Base-by-base conservation (phyloP, 176 grass and related monocot genomes). In the Tillandsia fasciculata region DNA sequence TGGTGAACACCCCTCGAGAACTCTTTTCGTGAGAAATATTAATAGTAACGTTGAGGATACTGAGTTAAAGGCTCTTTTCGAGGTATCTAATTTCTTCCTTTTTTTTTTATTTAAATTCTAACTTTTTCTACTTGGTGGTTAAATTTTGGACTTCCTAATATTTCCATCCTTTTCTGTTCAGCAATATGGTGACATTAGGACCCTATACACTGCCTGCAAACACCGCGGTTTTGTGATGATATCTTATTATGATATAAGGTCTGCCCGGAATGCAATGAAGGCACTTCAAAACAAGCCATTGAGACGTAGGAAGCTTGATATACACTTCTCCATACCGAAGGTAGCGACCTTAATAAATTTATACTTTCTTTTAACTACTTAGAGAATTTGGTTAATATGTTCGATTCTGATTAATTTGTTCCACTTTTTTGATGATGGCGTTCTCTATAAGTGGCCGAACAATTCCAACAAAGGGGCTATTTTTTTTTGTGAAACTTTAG, bases 181-280 rank as follows among this genome's bases (percentile, higher is more conserved):
- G 88, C 75, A 91, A 91, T 91, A 84, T 79, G 88, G 84, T 52
- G 88, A 87, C 17, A 51, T 91, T 49, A 78, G 74, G 28, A 76
- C 63, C n/a, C 81, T 91, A 26, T 53, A 79, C 26, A 84, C 84
- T 12, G 72, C 81, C 53, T 91, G 63, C 78, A 91, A 91, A 53
- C 72, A 81, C 51, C 71, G 64, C 66, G 88, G 81, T 67, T 84
- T 82, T 79, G 78, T 87, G 29, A 87, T 64, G 17, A 85, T 91
- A 33, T 87, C 84, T 73, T 91, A 87, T 68, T 84, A 87, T 84
- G 88, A 91, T 63, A 84, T 87, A 51, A 75, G 84, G 76, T 67
- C 84, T 70, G 84, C 84, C 10, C 71, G 80, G 52, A 79, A 79
- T 2, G 88, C 81, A 14, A 81, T 84, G 68, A 80, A 51, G 74